Evolutionary conservation across 495 filamentous ascomycete genomes (phyloP).

Genomic region (Antarctomyces pellizariae): DNA sequence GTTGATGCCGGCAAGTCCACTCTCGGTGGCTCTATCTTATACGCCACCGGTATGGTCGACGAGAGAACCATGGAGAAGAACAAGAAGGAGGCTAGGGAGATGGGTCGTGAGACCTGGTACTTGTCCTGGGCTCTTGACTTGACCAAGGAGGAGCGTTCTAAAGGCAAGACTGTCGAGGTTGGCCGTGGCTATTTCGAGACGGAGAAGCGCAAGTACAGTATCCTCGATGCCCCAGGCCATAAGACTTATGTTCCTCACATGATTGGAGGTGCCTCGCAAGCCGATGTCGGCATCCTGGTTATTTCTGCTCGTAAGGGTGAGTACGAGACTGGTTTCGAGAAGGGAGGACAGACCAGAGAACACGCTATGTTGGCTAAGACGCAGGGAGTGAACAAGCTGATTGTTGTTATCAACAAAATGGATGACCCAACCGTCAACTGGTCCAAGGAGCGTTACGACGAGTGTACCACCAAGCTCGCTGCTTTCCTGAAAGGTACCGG

Average conservation of each 20-base stretch:
- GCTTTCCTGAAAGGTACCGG: slow-evolving; percentile 77
- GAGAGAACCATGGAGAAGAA: slow-evolving; percentile 96
- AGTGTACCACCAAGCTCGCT: slow-evolving; percentile 73
- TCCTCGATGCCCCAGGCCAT: slow-evolving; percentile 90
- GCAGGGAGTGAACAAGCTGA: slow-evolving; percentile 86
- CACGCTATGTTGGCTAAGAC: slow-evolving; percentile 94
- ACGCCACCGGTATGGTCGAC: slow-evolving; percentile 93
- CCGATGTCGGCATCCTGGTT: slow-evolving; percentile 86
- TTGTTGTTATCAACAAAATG: slow-evolving; percentile 94
- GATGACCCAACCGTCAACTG: slow-evolving; percentile 91
- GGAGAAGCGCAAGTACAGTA: slow-evolving; percentile 66
- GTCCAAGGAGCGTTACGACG: slow-evolving; percentile 74
- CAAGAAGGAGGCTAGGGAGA: slow-evolving; percentile 85
- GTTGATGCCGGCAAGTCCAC: slow-evolving; percentile 96
- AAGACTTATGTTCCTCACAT: slow-evolving; percentile 92
- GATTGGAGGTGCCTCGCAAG: slow-evolving; percentile 92
- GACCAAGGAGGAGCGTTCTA: slow-evolving; percentile 83
- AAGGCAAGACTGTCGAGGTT: slow-evolving; percentile 98
- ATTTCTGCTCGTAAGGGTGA: slow-evolving; percentile 95
- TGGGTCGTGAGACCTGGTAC: slow-evolving; percentile 96
- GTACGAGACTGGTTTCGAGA: slow-evolving; percentile 99
- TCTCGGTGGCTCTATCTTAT: slow-evolving; percentile 76
- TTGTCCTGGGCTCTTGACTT: slow-evolving; percentile 93
- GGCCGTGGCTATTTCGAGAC: slow-evolving; percentile 93
- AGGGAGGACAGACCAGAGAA: slow-evolving; percentile 91